These are phyloP conservation scores for Cryomyces minteri DNA, from an alignment of 495 filamentous ascomycete species.

Conservation along the genomic window DNA sequence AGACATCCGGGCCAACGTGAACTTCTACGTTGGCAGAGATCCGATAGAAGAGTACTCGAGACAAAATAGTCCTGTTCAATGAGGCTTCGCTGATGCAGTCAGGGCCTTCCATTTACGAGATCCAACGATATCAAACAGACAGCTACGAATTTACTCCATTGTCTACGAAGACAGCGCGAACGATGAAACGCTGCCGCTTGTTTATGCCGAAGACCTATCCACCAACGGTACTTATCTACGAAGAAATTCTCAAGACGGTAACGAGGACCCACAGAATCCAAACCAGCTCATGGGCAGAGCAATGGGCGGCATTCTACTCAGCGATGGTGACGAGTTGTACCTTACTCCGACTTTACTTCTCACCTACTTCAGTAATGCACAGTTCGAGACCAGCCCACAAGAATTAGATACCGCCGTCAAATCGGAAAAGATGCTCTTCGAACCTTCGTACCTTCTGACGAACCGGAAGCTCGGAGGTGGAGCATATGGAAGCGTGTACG, in stretches of 20 bases:
- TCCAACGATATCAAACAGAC: slow-evolving; percentile 19
- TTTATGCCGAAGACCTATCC: slow-evolving; percentile 24
- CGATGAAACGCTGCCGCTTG: slow-evolving; percentile 14
- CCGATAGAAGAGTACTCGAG: too few species aligned
- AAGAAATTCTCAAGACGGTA: not conserved
- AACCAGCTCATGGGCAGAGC: not conserved
- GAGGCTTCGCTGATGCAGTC: too few species aligned
- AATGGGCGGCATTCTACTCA: slow-evolving; percentile 12
- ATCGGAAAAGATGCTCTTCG: slow-evolving; percentile 7
- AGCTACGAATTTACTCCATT: slow-evolving; percentile 21
- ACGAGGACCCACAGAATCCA: not conserved
- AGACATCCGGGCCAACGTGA: too few species aligned
- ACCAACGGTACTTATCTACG: slow-evolving; percentile 17
- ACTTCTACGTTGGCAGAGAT: too few species aligned
- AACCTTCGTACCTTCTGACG: slow-evolving; percentile 14
- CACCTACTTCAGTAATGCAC: not conserved
- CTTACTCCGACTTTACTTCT: slow-evolving; percentile 3
- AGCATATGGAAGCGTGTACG: slow-evolving; percentile 17
- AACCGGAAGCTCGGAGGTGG: slow-evolving; percentile 17
- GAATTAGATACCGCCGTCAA: too few species aligned
- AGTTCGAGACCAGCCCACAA: not conserved
- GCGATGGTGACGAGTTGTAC: slow-evolving; percentile 18
- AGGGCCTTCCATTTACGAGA: slow-evolving; percentile 1
- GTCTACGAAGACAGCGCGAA: slow-evolving; percentile 13
- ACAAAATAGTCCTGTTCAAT: too few species aligned